Evolutionary conservation across 495 filamentous ascomycete genomes (phyloP).

Genomic region (Apiosordaria backusii): DNA sequence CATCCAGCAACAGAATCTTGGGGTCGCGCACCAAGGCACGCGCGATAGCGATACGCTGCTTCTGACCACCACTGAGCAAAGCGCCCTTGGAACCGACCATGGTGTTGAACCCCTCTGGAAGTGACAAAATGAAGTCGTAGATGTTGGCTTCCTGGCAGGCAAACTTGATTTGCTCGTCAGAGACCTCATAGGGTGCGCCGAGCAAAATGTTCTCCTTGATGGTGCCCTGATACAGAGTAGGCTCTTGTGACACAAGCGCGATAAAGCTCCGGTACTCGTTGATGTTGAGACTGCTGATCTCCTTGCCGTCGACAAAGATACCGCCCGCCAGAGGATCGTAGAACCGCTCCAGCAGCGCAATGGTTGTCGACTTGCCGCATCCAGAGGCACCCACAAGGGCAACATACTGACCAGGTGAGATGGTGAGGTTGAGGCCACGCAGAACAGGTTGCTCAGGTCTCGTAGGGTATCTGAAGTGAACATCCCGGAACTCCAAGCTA

Average conservation of each 20-base stretch:
- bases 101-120: conserved; percentile 63
- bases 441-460: conserved; percentile 57
- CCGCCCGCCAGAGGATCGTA: conserved; percentile 58
- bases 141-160: conserved; percentile 64
- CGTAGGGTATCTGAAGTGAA: conserved; percentile 61
- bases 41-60: conserved; percentile 76
- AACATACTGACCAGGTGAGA: conserved; percentile 64
- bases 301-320: conserved; percentile 54
- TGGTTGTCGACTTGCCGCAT: conserved; percentile 73
- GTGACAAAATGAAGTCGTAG: conserved; percentile 60
- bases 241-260: conserved; percentile 65
- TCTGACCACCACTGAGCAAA: conserved; percentile 74
- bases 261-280: conserved; percentile 54
- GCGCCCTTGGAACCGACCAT: conserved; percentile 62
- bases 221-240: conserved; percentile 54
- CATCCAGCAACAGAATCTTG: conserved; percentile 71
- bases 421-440: conserved; percentile 50
- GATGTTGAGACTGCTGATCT: conserved; percentile 49
- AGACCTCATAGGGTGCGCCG: conserved; percentile 43
- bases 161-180: conserved; percentile 53
- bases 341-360: conserved; percentile 65
- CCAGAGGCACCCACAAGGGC: conserved; percentile 72
- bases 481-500: conserved; percentile 55
- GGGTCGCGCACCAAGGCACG: conserved; percentile 73
- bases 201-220: conserved; percentile 61